Conservation (phyloP, 2,329 filamentous ascomycete genomes). For the Helminthosporium solani region DNA sequence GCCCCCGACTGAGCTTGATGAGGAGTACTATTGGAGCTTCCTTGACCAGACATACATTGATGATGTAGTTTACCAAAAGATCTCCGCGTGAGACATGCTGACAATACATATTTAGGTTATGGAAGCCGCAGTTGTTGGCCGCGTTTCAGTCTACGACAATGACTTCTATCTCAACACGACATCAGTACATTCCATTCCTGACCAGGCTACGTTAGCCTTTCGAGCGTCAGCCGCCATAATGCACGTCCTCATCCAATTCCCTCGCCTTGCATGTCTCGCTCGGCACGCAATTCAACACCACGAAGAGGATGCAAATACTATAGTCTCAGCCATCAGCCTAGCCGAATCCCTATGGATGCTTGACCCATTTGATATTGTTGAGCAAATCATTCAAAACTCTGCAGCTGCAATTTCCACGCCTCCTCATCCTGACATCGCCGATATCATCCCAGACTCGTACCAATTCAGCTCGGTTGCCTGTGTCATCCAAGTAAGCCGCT, state of each 20-base stretch:
- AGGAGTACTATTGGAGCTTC: conserved; percentile 32
- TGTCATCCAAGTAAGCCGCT: conserved; percentile 26
- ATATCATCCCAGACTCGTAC: conserved; percentile 21
- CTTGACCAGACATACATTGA: conserved; percentile 38
- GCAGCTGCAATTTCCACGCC: conserved; percentile 13
- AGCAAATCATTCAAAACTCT: conserved; percentile 16
- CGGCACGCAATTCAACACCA: conserved; percentile 21
- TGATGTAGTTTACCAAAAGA: conserved; percentile 18
- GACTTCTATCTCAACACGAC: conserved; percentile 29
- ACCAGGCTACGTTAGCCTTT: conserved; percentile 9
- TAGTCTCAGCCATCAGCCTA: conserved; percentile 24
- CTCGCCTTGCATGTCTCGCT: conserved; percentile 24
- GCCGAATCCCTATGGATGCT: conserved; percentile 24
- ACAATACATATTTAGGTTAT: conserved; percentile 22
- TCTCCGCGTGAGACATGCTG: conserved; percentile 1
- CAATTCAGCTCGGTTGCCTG: conserved; percentile 25
- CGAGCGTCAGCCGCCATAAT: conserved; percentile 29
- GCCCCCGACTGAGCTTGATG: conserved; percentile 19
- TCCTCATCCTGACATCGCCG: conserved; percentile 16
- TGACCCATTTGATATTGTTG: conserved; percentile 16
- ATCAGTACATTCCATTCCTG: conserved; percentile 14
- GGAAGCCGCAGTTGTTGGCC: conserved; percentile 30
- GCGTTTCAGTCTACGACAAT: conserved; percentile 32
- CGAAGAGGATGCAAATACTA: conserved; percentile 12
- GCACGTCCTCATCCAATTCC: conserved; percentile 32